Conservation (phyloP, 2,329 filamentous ascomycete genomes). For the Diaporthe nobilis region DNA sequence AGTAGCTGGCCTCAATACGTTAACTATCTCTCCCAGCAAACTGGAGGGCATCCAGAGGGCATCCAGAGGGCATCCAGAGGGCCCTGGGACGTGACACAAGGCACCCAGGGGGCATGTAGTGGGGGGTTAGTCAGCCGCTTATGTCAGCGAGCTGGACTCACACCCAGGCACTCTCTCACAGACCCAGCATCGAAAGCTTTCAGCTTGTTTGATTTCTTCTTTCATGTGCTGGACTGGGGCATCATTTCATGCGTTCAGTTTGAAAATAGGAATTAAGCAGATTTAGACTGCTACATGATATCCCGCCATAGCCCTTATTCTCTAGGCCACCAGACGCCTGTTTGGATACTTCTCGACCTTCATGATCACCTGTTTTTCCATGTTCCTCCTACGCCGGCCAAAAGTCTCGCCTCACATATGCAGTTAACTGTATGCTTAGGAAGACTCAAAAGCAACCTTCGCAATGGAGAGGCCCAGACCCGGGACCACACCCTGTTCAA, state of each 20-base stretch:
- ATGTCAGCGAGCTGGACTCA: too few relatives aligned
- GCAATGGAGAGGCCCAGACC: accelerated
- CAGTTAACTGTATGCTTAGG: too few relatives aligned
- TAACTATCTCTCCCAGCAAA: too few relatives aligned
- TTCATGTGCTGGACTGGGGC: not conserved
- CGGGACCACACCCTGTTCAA: not conserved
- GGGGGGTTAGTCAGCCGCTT: too few relatives aligned
- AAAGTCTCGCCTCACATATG: not conserved
- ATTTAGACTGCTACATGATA: not conserved
- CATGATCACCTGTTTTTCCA: not conserved
- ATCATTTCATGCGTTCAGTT: not conserved
- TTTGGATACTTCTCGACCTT: not conserved
- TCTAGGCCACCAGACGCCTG: not conserved
- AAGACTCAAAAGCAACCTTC: not conserved
- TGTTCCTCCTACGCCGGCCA: not conserved
- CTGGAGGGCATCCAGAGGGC: too few relatives aligned
- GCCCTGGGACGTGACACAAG: too few relatives aligned
- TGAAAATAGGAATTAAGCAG: not conserved
- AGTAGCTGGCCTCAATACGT: too few relatives aligned
- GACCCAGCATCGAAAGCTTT: not conserved
- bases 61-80: too few relatives aligned
- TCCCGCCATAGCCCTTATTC: too few relatives aligned
- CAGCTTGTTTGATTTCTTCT: not conserved
- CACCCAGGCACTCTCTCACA: too few relatives aligned
- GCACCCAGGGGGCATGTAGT: too few relatives aligned